Conservation (phyloP, 1,284 basidiomycete genomes). For the Termitomyces sp. region DNA sequence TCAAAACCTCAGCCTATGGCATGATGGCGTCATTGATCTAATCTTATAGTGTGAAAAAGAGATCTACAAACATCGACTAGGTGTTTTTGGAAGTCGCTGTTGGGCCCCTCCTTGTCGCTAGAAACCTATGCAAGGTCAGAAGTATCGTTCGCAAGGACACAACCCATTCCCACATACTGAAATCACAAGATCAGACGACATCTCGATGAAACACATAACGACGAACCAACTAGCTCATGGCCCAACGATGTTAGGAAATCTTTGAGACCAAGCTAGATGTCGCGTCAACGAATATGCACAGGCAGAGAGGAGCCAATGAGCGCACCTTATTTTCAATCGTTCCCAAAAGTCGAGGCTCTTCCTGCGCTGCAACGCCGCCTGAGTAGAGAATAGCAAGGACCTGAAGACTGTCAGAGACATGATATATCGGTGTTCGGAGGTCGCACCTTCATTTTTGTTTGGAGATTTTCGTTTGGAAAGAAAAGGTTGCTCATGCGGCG, state of each 20-base stretch:
- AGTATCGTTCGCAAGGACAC: not conserved
- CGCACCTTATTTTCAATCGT: conserved; percentile 83
- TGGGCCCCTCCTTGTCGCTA: conserved; percentile 82
- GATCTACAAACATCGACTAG: conserved; percentile 65
- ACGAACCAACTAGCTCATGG: conserved; percentile 68
- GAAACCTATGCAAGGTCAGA: conserved; percentile 50
- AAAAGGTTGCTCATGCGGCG: not conserved
- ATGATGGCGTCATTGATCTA: conserved; percentile 13
- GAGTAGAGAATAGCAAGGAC: conserved; percentile 81
- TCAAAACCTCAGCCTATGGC: conserved; percentile 62
- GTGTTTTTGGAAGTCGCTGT: conserved; percentile 86
- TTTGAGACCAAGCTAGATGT: conserved; percentile 60
- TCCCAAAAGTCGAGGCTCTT: conserved; percentile 84
- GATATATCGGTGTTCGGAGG: not conserved
- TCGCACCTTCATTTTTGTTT: conserved; percentile 32
- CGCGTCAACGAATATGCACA: conserved; percentile 6
- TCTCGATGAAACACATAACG: not conserved
- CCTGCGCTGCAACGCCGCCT: conserved; percentile 66
- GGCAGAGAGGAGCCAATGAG: not conserved
- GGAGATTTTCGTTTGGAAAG: conserved; percentile 17
- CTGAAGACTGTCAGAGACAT: conserved; percentile 30
- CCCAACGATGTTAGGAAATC: conserved; percentile 73
- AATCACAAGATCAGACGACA: not conserved
- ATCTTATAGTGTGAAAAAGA: conserved; percentile 23
- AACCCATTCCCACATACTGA: not conserved